Evolutionary conservation across 1,139 yeast species (phyloP), one percentile per base, ranked within the genome.

Genomic region (Blastobotrys persicus): DNA sequence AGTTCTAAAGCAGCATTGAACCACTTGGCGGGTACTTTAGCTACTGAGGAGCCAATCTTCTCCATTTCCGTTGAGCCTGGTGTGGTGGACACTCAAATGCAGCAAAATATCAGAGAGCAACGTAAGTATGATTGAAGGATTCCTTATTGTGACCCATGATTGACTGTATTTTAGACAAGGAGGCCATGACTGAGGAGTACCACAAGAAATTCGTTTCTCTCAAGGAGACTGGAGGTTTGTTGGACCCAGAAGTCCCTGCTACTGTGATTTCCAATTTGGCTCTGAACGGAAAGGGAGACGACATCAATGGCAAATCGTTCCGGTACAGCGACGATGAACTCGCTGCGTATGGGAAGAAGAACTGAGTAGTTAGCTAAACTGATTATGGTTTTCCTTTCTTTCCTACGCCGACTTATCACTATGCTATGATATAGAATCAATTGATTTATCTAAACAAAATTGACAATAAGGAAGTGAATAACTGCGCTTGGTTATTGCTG

Each of bases 51-150:
- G 63, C 77, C 73, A 0, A 71, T 89, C 17, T 71, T 72, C 44
- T 74, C 86, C 2, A 70, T 88, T 9, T 74, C 96, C 0, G 75
- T 91, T 19, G 96, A 96, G 2, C 98, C 98, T 0, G 98, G 98
- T 2, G 95, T 88, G 1, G 97, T 91, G 1, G 88, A 86, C 63
- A 89, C 98, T 0, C 74, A 72, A 17, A 91, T 91, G 97, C 98
- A 91, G 69, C 63, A 60, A 11, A 83, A 79, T 51, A 88, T 91
- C 50, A 78, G 97, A 61, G 83, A 79, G 19, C 69, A 63, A 37
- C 67, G 65, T 59, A 53, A 49, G 63, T 56, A 19, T 12, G 7
- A 13, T 28, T 12, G 23, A 31, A n/a, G 32, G n/a, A 12, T 18
- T 7, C 19, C 5, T 37, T 12, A 4, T 11, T 37, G 26, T 34